Base-by-base conservation (phyloP, 2,329 filamentous ascomycete species). In the Ophiosphaerella korrae region DNA sequence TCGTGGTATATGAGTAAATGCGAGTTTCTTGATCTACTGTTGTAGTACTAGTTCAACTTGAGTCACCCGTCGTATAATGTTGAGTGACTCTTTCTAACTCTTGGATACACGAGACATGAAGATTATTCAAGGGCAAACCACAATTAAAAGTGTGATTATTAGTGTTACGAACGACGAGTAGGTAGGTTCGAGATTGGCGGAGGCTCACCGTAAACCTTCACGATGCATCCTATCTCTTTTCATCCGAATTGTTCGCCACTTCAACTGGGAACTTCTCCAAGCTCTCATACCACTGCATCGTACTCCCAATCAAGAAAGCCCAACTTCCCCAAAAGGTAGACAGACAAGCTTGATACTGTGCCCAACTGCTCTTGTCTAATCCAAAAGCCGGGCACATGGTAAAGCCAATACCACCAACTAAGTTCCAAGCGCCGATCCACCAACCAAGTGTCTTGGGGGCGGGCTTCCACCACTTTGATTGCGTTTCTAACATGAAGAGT, bases 341-440 rank as follows among this genome's bases (percentile, higher is more conserved):
- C 26, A 66, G 51, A 7, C 50, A 56, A 3, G 67, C 59, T 44
- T 73, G 69, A 42, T 71, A 73, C 44, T 71, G 66, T 13, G 63
- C 62, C 70, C 70, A 71, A 34, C 58, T 67, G 5, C 37, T 49
- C 5, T 44, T 44, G 43, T 71, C 62, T 18, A 68, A 72, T 21
- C 71, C 72, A 53, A 74, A 73, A 1, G 62, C 64, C 5, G 72
- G 66, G 57, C 67, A 66, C 26, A 77, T 50, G 5, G 83, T 87
- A 63, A 88, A 88, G 0, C 85, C 85, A 21, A 88, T 61, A 1
- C 81, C 81, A 1, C 86, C 86, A 16, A 88, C 73, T 2, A 87
- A 67, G 59, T 88, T 88, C 84, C 85, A 88, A 7, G 81, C 68
- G 0, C 84, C 86, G 57, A 89, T 82, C 67, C 88, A 84, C 86